Evolutionary conservation across 2,329 filamentous ascomycete species (phyloP), one percentile per base, ranked within the genome.

Genomic region (Aspergillus texensis): DNA sequence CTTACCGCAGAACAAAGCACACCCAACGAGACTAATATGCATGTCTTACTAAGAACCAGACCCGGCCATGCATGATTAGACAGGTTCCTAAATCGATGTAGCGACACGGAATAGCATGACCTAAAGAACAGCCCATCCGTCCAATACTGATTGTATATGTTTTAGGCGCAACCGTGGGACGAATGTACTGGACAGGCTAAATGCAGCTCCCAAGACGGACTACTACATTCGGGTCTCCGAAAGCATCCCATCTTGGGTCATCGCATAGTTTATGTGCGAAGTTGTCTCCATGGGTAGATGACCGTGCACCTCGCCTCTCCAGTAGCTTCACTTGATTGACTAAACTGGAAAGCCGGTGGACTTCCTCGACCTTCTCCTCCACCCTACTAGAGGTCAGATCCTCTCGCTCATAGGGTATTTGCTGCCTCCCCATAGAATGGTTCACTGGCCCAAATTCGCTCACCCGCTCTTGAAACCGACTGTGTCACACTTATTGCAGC

Each of bases 111-210:
- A 52, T 32, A 52, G 48, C 48, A 52, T 52, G 28, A 32, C 28
- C 48, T 19, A 32, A 11, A 1, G 28, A 30, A 28, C 16, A 32
- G 50, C 26, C 57, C 61, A 63, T 61, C 55, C 62, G 62, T 57
- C 56, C 62, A 48, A 52, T 46, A 56, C 58, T 36, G 36, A 64
- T 66, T 66, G 64, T 66, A 60, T 50, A 64, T 58, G 62, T 64
- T 64, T 66, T 62, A 58, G 54, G 43, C 19, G 34, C 43, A 50
- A 19, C 45, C 32, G 45, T 58, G 45, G 45, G 36, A 58, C 43
- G 8, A 50, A 46, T 26, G 30, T 5, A 46, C 19, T 26, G 30
- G 11, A 46, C 19, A 57, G 39, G 41, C 59, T 56, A 39, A 61
- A 52, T 57, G 24, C 34, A 62, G 34, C 39, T 34, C 54, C 24